Evolutionary conservation across 202 grass and related monocot species (phyloP), one percentile per base, ranked within the genome.

Genomic region (Zoysia matrella): DNA sequence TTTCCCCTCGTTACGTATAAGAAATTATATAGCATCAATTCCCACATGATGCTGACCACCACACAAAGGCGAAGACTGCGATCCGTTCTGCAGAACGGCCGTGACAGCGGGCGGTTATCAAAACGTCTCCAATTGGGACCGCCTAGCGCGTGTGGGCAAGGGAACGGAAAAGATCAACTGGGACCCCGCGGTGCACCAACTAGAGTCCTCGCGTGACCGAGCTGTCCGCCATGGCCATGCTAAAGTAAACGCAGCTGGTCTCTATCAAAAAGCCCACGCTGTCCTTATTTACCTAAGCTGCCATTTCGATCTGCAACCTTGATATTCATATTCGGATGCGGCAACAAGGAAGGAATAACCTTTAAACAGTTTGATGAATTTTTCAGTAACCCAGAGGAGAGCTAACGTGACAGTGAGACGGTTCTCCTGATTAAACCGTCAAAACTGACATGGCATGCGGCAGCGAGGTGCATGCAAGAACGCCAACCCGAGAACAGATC

Each of bases 41-140:
- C 83, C 46, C 82, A 77, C 82, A 71, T 82, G 88, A 86, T 66
- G 83, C 12, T 75, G 83, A 73, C 83, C 54, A 82, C 74, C 60
- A 82, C 50, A 30, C 79, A 62, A 52, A 53, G 47, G 40, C 11
- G 7, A 39, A 18, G 61, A 8, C 36, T 52, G 71, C 50, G 74
- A 30, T 30, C 22, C 22, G 22, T 30, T 30, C 22, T 30, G 22
- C 22, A 30, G 22, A 30, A 30, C 22, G 46, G 22, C 22, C 22
- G 51, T 69, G 41, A 70, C 41, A 55, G 68, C 16, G 60, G 47
- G 60, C 47, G n/a, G 79, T 63, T 83, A 52, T n/a, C 73, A 71
- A 74, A 72, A 83, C 65, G 90, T 86, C 88, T 86, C 93, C 93
- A 93, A 89, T 84, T 93, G 93, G 81, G 84, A 66, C 71, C 14